phyloP scores from a whole-genome alignment of 352 stramenopile genomes.

The Blastocystis sp. region DNA sequence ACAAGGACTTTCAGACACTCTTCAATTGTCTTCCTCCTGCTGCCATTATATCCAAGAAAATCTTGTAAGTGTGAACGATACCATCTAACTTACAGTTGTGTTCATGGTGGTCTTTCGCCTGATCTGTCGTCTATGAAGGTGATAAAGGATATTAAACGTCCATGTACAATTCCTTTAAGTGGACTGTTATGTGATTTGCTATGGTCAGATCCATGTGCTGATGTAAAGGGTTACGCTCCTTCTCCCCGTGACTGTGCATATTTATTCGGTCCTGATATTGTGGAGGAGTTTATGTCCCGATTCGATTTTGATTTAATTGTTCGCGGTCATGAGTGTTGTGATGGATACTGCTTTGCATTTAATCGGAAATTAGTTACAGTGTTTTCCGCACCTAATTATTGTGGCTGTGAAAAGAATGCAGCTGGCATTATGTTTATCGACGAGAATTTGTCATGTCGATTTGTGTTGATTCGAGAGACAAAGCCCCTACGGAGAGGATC shows the following conservation, averaged over 20 bases:
- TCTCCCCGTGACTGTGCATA: slow-evolving; percentile 96
- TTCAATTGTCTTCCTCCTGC: slow-evolving; percentile 90
- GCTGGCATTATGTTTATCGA: slow-evolving; percentile 73
- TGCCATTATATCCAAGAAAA: slow-evolving; percentile 95
- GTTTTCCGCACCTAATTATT: slow-evolving; percentile 99
- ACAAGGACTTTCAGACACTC: slow-evolving; percentile 80
- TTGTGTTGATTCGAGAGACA: slow-evolving; percentile 63
- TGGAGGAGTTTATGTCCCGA: slow-evolving; percentile 89
- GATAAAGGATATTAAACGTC: slow-evolving; percentile 72
- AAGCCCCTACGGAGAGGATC: slow-evolving; percentile 13
- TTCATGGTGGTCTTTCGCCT: slow-evolving; percentile 92
- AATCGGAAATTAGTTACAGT: slow-evolving; percentile 96
- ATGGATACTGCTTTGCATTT: slow-evolving; percentile 99
- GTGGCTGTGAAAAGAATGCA: slow-evolving; percentile 99
- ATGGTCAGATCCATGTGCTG: slow-evolving; percentile 96
- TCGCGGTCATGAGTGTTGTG: slow-evolving; percentile 95
- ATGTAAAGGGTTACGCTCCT: slow-evolving; percentile 95
- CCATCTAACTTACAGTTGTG: slow-evolving; percentile 76
- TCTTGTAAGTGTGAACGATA: slow-evolving; percentile 33
- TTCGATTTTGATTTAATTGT: slow-evolving; percentile 98
- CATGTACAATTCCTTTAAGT: slow-evolving; percentile 79
- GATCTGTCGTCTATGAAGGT: slow-evolving; percentile 86
- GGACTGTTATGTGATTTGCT: slow-evolving; percentile 94
- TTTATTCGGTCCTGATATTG: slow-evolving; percentile 96
- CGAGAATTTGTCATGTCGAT: slow-evolving; percentile 35